A percentile compares a stretch with the other conserved stretches of the same genome.
These are phyloP conservation scores for Westerdykella ornata DNA, from an alignment of 2,329 filamentous ascomycete genomes.

Conservation along the genomic window DNA sequence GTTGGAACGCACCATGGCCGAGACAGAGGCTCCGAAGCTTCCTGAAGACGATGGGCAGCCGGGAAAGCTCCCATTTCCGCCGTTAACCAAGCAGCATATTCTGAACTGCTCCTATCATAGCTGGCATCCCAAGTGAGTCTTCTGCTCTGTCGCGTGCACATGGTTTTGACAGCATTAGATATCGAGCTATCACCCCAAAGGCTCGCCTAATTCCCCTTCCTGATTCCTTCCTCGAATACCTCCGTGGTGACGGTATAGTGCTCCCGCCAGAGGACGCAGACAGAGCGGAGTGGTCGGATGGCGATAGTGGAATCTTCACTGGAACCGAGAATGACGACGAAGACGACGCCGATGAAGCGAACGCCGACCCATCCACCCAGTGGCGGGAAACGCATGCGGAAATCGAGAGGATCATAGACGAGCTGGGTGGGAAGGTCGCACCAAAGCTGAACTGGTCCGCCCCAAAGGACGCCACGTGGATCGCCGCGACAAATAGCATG, in stretches of 20 bases:
- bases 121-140: slow-evolving; percentile 69
- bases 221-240: slow-evolving; percentile 70
- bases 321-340: slow-evolving; percentile 42
- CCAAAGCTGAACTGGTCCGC: slow-evolving; percentile 98
- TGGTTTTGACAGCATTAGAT: slow-evolving; percentile 45
- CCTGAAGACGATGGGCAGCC: slow-evolving; percentile 3
- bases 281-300: slow-evolving; percentile 40
- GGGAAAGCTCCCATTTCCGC: slow-evolving; percentile 62
- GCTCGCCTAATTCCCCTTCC: slow-evolving; percentile 76
- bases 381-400: slow-evolving; percentile 67
- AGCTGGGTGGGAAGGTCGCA: slow-evolving; percentile 77
- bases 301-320: slow-evolving; percentile 49
- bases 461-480: slow-evolving; percentile 93
- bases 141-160: background rate
- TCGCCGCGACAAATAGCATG: slow-evolving; percentile 78
- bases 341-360: slow-evolving; percentile 50
- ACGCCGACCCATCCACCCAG: slow-evolving; percentile 54
- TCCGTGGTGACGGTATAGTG: slow-evolving; percentile 87
- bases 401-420: slow-evolving; percentile 69
- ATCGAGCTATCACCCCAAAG: slow-evolving; percentile 74
- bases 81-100: slow-evolving; percentile 78
- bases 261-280: slow-evolving; percentile 63
- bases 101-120: slow-evolving; percentile 88
- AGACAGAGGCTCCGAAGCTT: background rate
- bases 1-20: background rate